Conservation (phyloP, 805 yeast genomes). For the Pichia paraexigua region DNA sequence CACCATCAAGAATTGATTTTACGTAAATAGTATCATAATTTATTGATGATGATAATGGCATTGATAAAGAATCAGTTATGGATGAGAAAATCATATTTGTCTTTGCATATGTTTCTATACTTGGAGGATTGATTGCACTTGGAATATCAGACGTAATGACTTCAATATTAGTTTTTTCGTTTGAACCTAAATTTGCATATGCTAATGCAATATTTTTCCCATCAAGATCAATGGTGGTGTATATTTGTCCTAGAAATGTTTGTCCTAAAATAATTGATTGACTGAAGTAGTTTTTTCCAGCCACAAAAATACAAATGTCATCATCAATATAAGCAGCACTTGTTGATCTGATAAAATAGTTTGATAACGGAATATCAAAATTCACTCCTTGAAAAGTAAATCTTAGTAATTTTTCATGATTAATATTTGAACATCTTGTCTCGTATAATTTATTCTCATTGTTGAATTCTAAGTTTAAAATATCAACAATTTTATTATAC, state of each 20-base stretch:
- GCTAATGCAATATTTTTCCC: constrained; percentile 37
- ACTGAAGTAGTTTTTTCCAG: constrained; percentile 28
- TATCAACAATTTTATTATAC: constrained; percentile 18
- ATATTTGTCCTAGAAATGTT: constrained; percentile 42
- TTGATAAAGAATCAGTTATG: background rate
- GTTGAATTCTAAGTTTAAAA: constrained; percentile 36
- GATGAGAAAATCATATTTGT: constrained; percentile 1
- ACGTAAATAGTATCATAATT: background rate
- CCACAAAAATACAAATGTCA: constrained; percentile 38
- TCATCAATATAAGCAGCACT: constrained; percentile 15
- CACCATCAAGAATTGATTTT: background rate
- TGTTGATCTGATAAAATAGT: constrained; percentile 14
- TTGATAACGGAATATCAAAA: constrained; percentile 41
- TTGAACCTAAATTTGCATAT: constrained; percentile 31
- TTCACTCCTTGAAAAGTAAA: constrained; percentile 53
- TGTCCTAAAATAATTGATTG: constrained; percentile 41
- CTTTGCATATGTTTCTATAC: constrained; percentile 5
- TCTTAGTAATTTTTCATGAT: constrained; percentile 23
- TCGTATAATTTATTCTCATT: constrained; percentile 35
- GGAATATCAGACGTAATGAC: constrained; percentile 25
- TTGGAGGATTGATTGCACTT: constrained; percentile 3
- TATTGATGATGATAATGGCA: background rate
- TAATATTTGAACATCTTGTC: constrained; percentile 33
- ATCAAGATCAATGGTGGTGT: constrained; percentile 48
- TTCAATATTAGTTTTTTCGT: constrained; percentile 32